A percentile compares a stretch with the other conserved stretches of the same genome.
phyloP scores from a whole-genome alignment of 345 rosid species.

The Orychophragmus violaceus region DNA sequence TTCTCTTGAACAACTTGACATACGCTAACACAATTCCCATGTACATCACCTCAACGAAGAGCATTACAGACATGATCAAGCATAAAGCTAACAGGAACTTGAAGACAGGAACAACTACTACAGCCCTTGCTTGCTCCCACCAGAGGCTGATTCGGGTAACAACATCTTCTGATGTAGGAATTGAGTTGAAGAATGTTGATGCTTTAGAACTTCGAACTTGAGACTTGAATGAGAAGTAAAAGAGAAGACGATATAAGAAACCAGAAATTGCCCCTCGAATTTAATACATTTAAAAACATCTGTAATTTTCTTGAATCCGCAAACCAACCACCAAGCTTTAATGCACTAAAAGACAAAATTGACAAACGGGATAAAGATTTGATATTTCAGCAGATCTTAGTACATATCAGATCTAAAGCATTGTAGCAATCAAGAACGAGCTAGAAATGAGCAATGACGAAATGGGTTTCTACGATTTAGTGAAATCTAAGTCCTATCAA shows the following conservation, averaged over 20 bases:
- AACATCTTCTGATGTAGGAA: slow-evolving; percentile 2
- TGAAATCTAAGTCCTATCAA: background rate
- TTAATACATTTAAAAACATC: slow-evolving; percentile 1
- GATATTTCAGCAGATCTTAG: background rate
- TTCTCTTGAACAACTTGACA: slow-evolving; percentile 38
- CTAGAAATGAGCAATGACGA: background rate
- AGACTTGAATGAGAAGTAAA: slow-evolving; percentile 24
- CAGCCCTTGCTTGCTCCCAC: slow-evolving; percentile 22
- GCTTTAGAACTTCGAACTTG: slow-evolving; percentile 16
- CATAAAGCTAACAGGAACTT: slow-evolving; percentile 32
- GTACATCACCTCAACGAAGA: slow-evolving; percentile 45
- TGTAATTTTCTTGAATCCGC: background rate
- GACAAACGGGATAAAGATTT: background rate
- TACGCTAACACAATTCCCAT: slow-evolving; percentile 40
- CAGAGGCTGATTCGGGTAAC: background rate
- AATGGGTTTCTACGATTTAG: background rate
- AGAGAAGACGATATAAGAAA: background rate
- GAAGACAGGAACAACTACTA: slow-evolving; percentile 36
- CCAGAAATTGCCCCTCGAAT: background rate
- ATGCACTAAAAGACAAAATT: background rate
- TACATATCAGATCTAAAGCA: slow-evolving; percentile 15
- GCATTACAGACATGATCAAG: slow-evolving; percentile 43
- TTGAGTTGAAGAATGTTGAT: background rate
- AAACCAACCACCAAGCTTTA: background rate
- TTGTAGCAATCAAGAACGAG: slow-evolving; percentile 12